A percentile compares a stretch with the other conserved stretches of the same genome.
These are phyloP conservation scores for Naumovozyma castellii DNA, from an alignment of 805 yeast genomes.

Conservation along the genomic window DNA sequence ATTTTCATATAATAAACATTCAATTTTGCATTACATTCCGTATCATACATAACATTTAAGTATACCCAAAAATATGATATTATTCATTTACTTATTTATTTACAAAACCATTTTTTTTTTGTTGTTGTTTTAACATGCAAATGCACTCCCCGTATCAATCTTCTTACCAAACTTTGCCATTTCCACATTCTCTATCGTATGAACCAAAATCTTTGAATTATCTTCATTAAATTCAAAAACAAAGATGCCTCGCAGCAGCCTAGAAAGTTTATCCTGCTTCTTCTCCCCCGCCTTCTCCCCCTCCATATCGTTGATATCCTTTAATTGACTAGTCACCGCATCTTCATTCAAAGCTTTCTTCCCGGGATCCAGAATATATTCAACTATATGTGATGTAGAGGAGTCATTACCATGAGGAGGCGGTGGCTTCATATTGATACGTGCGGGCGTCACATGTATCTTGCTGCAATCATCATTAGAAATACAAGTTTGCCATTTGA, in stretches of 20 bases:
- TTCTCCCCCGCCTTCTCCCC: slow-evolving; percentile 2
- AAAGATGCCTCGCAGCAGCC: slow-evolving; percentile 40
- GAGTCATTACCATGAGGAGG: background rate
- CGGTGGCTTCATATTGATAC: background rate
- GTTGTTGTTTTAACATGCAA: slow-evolving; percentile 12
- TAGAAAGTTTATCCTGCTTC: slow-evolving; percentile 1
- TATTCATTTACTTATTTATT: background rate
- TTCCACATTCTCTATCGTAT: slow-evolving; percentile 59
- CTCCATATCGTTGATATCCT: background rate
- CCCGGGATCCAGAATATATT: slow-evolving; percentile 12
- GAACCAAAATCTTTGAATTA: slow-evolving; percentile 49
- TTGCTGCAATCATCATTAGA: slow-evolving; percentile 5
- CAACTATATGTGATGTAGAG: slow-evolving; percentile 8
- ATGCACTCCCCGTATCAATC: slow-evolving; percentile 12
- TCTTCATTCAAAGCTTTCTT: slow-evolving; percentile 5
- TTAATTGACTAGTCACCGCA: background rate
- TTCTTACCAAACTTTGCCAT: slow-evolving; percentile 38
- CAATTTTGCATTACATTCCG: no score
- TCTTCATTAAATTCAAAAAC: slow-evolving; percentile 52
- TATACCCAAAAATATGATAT: no score
- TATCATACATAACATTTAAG: no score
- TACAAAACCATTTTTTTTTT: background rate
- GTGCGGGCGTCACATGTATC: background rate
- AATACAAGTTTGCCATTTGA: slow-evolving; percentile 25
- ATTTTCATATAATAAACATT: no score